These are phyloP conservation scores for Annulohypoxylon moriforme DNA, from an alignment of 495 filamentous ascomycete genomes.

Conservation along the genomic window DNA sequence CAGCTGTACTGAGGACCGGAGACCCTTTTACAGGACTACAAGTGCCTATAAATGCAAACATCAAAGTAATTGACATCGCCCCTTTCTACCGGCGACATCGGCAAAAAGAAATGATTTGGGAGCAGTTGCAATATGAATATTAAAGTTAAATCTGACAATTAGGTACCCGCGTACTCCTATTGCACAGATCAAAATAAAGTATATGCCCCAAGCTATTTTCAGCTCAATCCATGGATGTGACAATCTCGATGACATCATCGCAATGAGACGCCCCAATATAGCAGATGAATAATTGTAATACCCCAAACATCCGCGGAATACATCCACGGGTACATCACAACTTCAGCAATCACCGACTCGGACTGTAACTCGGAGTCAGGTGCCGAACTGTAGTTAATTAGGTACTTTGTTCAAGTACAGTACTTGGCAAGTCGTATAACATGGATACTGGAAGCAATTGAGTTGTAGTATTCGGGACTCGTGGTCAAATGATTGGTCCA, in stretches of 20 bases:
- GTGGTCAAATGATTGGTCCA: slow-evolving; percentile 44
- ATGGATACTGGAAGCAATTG: slow-evolving; percentile 25
- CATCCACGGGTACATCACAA: background rate
- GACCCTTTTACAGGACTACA: background rate
- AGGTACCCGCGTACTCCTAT: background rate
- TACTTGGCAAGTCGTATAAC: background rate
- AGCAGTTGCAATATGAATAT: background rate
- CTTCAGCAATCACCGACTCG: background rate
- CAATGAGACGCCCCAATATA: background rate
- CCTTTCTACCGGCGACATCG: background rate
- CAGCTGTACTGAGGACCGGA: background rate
- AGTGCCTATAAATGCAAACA: background rate
- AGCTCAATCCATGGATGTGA: background rate
- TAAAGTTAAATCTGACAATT: background rate
- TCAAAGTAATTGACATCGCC: background rate
- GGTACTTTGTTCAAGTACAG: background rate
- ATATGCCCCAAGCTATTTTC: background rate
- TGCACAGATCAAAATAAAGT: slow-evolving; percentile 1
- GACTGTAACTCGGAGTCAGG: background rate
- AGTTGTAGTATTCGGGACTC: slow-evolving; percentile 29
- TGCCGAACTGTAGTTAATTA: background rate
- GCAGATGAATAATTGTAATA: slow-evolving; percentile 15
- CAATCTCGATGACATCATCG: background rate
- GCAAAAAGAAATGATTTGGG: background rate
- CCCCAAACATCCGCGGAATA: no score